Evolutionary conservation across 2,329 filamentous ascomycete genomes (phyloP).

Genomic region (Fusarium solani-melongenae): DNA sequence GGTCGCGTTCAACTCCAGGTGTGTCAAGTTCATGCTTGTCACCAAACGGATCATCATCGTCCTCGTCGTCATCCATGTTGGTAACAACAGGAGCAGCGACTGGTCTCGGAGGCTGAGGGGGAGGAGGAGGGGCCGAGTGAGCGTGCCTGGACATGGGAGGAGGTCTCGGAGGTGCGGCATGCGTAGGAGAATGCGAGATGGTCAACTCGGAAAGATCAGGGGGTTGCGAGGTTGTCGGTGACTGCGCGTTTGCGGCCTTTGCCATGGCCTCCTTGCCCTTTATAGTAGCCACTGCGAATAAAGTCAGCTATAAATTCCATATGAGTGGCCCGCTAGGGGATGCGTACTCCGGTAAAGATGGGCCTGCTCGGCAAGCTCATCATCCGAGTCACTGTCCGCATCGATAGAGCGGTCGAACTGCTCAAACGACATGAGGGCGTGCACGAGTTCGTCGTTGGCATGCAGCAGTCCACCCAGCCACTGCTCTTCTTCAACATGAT

Average conservation of each 20-base stretch:
- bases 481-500: conserved; percentile 89
- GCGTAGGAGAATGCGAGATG: conserved; percentile 55
- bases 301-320: conserved; percentile 17
- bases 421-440: conserved; percentile 92
- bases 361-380: conserved; percentile 74
- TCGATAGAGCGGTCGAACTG: conserved; percentile 90
- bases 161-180: conserved; percentile 56
- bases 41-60: conserved; percentile 88
- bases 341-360: conserved; percentile 70
- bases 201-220: conserved; percentile 59
- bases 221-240: conserved; percentile 53
- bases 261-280: conserved; percentile 61
- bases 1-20: conserved; percentile 43
- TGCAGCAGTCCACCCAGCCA: conserved; percentile 92
- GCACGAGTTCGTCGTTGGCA: conserved; percentile 95
- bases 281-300: conserved; percentile 61
- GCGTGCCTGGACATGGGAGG: conserved; percentile 40
- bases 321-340: conserved; percentile 5
- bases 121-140: conserved; percentile 20
- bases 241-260: conserved; percentile 45
- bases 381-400: conserved; percentile 77
- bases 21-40: conserved; percentile 77
- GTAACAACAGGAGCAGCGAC: conserved; percentile 32
- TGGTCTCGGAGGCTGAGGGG: conserved; percentile 33
- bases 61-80: conserved; percentile 78